phyloP scores from a whole-genome alignment of 2,329 filamentous ascomycete species.

The Ambrosiella beaveri region DNA sequence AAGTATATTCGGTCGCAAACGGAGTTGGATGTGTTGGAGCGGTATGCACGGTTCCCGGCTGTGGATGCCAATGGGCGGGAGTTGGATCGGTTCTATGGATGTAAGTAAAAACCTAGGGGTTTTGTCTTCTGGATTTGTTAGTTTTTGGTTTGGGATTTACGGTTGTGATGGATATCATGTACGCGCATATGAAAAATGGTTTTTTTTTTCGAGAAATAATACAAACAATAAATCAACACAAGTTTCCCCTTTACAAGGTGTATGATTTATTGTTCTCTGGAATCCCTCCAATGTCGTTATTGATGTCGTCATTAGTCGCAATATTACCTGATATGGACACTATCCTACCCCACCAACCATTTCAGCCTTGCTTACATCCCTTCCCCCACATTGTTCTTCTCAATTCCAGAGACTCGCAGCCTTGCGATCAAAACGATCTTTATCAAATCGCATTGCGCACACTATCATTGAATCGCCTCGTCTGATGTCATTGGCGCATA shows the following conservation, averaged over 20 bases:
- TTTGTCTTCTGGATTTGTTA: background rate
- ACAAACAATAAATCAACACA: background rate
- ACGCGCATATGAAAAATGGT: too few species aligned
- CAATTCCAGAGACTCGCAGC: background rate
- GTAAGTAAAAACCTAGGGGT: background rate
- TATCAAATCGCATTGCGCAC: background rate
- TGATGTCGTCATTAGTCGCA: background rate
- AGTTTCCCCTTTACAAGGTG: background rate
- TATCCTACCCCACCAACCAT: background rate
- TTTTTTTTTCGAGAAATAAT: background rate
- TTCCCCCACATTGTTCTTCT: background rate
- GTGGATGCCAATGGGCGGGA: slow-evolving; percentile 39
- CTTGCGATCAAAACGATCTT: background rate
- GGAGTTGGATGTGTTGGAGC: slow-evolving; percentile 64
- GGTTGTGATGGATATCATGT: too few species aligned
- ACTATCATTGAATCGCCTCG: background rate
- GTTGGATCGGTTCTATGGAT: slow-evolving; percentile 20
- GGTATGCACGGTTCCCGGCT: slow-evolving; percentile 53
- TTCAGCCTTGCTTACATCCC: background rate
- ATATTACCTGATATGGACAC: background rate
- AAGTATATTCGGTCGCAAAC: slow-evolving; percentile 77
- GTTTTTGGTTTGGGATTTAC: background rate
- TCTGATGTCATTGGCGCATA: background rate
- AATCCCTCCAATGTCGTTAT: background rate
- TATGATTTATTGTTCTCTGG: background rate